Conservation (phyloP, 2,329 filamentous ascomycete species). For the Sporothrix brunneoviolacea region DNA sequence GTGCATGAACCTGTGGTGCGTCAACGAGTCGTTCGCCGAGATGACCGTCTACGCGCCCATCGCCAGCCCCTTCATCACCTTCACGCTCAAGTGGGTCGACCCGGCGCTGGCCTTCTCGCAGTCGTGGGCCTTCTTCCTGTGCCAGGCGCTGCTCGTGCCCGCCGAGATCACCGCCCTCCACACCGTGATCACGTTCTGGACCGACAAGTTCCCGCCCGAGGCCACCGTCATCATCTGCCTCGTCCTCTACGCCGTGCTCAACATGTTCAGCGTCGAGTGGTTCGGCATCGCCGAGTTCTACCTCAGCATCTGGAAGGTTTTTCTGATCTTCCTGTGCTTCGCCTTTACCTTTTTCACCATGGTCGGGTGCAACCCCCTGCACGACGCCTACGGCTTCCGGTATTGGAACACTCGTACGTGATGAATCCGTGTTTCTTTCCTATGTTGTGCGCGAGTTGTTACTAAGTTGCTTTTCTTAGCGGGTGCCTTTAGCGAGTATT, state of each 20-base stretch:
- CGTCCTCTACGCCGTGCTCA: neutral
- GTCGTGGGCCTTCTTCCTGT: slow-evolving; percentile 45
- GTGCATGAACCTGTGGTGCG: slow-evolving; percentile 47
- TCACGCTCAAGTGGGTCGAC: slow-evolving; percentile 39
- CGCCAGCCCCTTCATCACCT: slow-evolving; percentile 70
- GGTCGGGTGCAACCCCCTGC: slow-evolving; percentile 28
- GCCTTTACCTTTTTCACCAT: slow-evolving; percentile 41
- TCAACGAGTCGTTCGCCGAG: slow-evolving; percentile 55
- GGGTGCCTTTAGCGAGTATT: too few species aligned
- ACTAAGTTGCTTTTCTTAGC: too few species aligned
- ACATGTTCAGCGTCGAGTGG: slow-evolving; percentile 2
- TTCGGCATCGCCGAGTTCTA: slow-evolving; percentile 14
- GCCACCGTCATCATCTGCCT: slow-evolving; percentile 12
- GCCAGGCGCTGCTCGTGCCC: slow-evolving; percentile 40
- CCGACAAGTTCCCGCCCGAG: slow-evolving; percentile 30
- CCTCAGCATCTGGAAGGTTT: slow-evolving; percentile 33
- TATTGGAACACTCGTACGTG: too few species aligned
- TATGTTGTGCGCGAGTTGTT: too few species aligned
- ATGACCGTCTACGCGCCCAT: slow-evolving; percentile 74
- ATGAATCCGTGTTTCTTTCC: too few species aligned
- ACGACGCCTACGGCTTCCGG: slow-evolving; percentile 9
- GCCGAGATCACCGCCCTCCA: slow-evolving; percentile 52
- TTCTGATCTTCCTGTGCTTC: slow-evolving; percentile 42
- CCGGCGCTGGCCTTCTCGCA: slow-evolving; percentile 40
- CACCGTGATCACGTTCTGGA: slow-evolving; percentile 53